Conservation (phyloP, 306 rosid genomes). For the Acmispon strigosus region DNA sequence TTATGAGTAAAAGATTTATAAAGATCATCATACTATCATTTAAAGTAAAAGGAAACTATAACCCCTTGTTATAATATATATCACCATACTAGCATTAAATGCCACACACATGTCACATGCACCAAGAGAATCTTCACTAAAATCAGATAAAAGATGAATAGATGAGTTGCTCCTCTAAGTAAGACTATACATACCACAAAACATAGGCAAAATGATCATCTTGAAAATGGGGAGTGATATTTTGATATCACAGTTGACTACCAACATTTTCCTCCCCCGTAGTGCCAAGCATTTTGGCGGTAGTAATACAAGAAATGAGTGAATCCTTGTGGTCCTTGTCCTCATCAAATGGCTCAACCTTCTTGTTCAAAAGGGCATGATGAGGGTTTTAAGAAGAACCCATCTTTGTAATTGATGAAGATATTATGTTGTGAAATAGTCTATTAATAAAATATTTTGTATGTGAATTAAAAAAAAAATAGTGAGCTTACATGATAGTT, state of each 20-base stretch:
- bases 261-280: constrained; percentile 22
- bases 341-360: constrained; percentile 47
- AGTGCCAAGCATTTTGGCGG: constrained; percentile 43
- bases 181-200: neutral
- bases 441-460: too few species aligned
- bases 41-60: neutral
- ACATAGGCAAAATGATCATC: constrained; percentile 31
- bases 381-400: constrained; percentile 19
- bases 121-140: constrained; percentile 9
- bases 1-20: neutral
- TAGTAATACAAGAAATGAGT: constrained; percentile 66
- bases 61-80: neutral
- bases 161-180: neutral
- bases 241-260: constrained; percentile 71
- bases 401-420: neutral
- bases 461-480: too few species aligned
- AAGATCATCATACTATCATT: neutral
- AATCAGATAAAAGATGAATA: neutral
- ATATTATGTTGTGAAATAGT: too few species aligned
- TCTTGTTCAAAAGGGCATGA: constrained; percentile 49
- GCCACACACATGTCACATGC: neutral
- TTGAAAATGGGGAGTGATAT: constrained; percentile 31
- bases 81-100: neutral
- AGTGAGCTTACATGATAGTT: too few species aligned
- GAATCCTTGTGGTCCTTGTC: constrained; percentile 43